Evolutionary conservation across 2,329 filamentous ascomycete species (phyloP), one percentile per base, ranked within the genome.

Genomic region (Talaromyces sp.): DNA sequence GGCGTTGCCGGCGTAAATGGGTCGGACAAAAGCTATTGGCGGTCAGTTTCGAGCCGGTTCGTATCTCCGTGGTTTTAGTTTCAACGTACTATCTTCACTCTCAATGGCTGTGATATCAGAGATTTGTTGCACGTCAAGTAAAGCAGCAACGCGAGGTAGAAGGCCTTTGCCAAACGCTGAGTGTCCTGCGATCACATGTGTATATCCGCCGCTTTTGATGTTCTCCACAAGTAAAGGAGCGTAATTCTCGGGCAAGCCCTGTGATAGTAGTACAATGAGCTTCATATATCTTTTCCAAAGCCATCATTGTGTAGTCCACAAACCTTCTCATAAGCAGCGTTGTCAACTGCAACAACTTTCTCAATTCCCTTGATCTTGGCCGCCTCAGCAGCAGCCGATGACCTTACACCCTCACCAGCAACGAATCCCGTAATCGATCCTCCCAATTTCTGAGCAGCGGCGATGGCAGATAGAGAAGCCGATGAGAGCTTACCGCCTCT

Each of bases 91-190:
- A 78, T 94, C 93, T 78, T 97, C 93, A 78, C 87, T 87, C 79
- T 97, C 88, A 74, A 99, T 90, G 1, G 81, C 84, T 19, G 89
- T 97, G 70, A 98, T 91, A 77, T 99, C 95, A 52, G 93, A 97
- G 67, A 99, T 88, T 76, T 96, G 93, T 81, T 97, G 93, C 41
- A 90, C 88, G 77, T 99, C 95, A 66, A 99, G 85, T 64, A 99
- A 83, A 22, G 95, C 95, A 22, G 95, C 92, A 17, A 97, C 91
- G 68, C 95, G 89, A 45, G 95, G 95, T 80, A 99, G 84, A 54
- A 99, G 79, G 78, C 90, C 96, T 87, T 99, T 99, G 74, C 95
- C 95, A 80, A 99, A 99, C 0, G 95, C 93, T 27, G 93, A 95
- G 82, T 98, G 93, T 63, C 91, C 90, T 45, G 90, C 91, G 73